These are phyloP conservation scores for Tuber magnatum DNA, from an alignment of 495 filamentous ascomycete species.

Conservation along the genomic window DNA sequence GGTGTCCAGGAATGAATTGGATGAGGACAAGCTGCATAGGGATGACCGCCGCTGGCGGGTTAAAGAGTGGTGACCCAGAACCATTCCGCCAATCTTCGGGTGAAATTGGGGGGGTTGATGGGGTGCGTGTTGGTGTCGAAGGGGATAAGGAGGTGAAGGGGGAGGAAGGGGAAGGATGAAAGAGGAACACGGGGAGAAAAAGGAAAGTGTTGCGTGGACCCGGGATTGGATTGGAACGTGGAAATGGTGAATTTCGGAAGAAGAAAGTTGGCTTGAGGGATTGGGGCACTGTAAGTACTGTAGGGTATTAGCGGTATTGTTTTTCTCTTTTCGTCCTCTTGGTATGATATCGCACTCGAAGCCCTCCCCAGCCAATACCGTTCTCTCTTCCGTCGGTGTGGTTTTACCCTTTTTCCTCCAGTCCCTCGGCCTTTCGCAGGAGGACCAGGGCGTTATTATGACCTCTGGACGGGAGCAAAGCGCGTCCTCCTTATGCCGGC, in stretches of 20 bases:
- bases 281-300: neutral
- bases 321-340: neutral
- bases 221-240: neutral
- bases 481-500: neutral
- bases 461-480: neutral
- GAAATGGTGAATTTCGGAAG: neutral
- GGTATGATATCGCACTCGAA: neutral
- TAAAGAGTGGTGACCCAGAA: constrained; percentile 23
- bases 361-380: neutral
- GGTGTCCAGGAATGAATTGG: constrained; percentile 25
- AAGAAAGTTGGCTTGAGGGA: neutral
- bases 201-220: neutral
- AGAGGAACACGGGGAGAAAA: neutral
- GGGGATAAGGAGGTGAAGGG: neutral
- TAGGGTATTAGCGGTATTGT: neutral
- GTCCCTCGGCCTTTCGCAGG: neutral
- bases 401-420: neutral
- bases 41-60: constrained; percentile 21
- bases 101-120: neutral
- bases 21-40: constrained; percentile 20
- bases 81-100: constrained; percentile 12
- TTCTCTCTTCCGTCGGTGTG: neutral
- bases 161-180: neutral
- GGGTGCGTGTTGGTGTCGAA: neutral
- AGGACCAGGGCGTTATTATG: neutral